A percentile compares a stretch with the other conserved stretches of the same genome.
phyloP scores from a whole-genome alignment of 352 stramenopile genomes.

The Pythium dissotocum region DNA sequence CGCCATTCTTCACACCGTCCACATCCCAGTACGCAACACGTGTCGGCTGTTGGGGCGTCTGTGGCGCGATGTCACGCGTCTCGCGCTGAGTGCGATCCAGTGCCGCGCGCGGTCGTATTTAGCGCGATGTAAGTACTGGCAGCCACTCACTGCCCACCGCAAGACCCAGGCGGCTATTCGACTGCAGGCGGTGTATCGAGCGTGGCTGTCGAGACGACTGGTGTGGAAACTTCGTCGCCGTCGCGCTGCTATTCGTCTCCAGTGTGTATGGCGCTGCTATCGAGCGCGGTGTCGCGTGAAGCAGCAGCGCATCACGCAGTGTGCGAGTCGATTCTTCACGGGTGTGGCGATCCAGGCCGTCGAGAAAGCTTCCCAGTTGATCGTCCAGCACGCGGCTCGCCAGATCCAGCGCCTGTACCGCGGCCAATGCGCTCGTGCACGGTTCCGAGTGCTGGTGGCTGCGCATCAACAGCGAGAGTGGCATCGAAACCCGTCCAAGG shows the following conservation, averaged over 20 bases:
- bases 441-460: slow-evolving; percentile 37
- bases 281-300: slow-evolving; percentile 28
- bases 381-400: slow-evolving; percentile 32
- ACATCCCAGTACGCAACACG: slow-evolving; percentile 42
- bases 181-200: slow-evolving; percentile 53
- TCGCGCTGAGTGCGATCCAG: slow-evolving; percentile 40
- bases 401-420: slow-evolving; percentile 51
- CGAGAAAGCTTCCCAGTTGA: slow-evolving; percentile 17
- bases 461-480: slow-evolving; percentile 42
- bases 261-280: slow-evolving; percentile 51
- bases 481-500: slow-evolving; percentile 56
- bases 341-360: slow-evolving; percentile 26
- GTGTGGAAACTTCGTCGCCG: slow-evolving; percentile 29
- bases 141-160: slow-evolving; percentile 25
- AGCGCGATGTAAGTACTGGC: slow-evolving; percentile 30
- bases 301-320: slow-evolving; percentile 22
- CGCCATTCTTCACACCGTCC: slow-evolving; percentile 35
- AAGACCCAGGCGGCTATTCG: slow-evolving; percentile 27
- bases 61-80: slow-evolving; percentile 28
- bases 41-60: slow-evolving; percentile 23
- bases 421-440: slow-evolving; percentile 34
- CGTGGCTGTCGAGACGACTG: slow-evolving; percentile 35
- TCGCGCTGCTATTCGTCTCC: slow-evolving; percentile 38
- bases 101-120: slow-evolving; percentile 33
- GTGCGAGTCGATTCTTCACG: slow-evolving; percentile 25